Evolutionary conservation across 208 protist species (phyloP).

Genomic region (Leishmania martiniquensis): DNA sequence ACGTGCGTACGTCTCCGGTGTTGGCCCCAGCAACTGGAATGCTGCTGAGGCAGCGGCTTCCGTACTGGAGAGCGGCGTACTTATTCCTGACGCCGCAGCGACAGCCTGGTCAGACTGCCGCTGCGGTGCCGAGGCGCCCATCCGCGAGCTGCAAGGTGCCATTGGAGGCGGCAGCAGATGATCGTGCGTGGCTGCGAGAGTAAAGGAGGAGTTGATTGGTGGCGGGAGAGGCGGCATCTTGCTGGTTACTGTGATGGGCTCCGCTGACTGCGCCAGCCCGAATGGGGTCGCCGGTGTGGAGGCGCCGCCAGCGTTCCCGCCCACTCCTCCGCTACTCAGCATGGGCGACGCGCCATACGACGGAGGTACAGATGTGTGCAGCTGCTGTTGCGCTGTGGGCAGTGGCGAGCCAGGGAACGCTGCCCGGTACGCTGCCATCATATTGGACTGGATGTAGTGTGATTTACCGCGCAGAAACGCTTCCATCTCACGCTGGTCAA

Average conservation of each 20-base stretch:
- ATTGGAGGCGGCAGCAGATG: constrained; percentile 22
- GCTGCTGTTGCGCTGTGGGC: neutral
- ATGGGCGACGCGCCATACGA: neutral
- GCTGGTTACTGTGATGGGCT: neutral
- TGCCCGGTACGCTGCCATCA: constrained; percentile 7
- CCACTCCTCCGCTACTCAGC: neutral
- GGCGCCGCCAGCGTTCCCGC: neutral
- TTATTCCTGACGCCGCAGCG: neutral
- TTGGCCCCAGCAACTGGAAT: constrained; percentile 13
- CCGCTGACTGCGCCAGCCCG: neutral
- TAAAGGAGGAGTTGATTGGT: neutral
- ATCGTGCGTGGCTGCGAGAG: neutral
- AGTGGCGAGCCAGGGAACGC: constrained; percentile 9
- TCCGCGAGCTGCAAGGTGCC: neutral
- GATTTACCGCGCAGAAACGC: constrained; percentile 16
- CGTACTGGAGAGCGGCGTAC: neutral
- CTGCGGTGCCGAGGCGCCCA: constrained; percentile 11
- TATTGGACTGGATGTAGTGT: constrained; percentile 23
- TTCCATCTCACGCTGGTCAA: constrained; percentile 47
- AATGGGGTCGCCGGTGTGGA: neutral
- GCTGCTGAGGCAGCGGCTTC: constrained; percentile 2
- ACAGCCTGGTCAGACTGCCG: constrained; percentile 1
- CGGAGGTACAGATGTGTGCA: neutral
- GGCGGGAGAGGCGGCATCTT: neutral
- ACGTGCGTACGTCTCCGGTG: neutral